Evolutionary conservation across 257 asterid genomes (phyloP), one percentile per base, ranked within the genome.

Genomic region (Jaltomata sinuosa): DNA sequence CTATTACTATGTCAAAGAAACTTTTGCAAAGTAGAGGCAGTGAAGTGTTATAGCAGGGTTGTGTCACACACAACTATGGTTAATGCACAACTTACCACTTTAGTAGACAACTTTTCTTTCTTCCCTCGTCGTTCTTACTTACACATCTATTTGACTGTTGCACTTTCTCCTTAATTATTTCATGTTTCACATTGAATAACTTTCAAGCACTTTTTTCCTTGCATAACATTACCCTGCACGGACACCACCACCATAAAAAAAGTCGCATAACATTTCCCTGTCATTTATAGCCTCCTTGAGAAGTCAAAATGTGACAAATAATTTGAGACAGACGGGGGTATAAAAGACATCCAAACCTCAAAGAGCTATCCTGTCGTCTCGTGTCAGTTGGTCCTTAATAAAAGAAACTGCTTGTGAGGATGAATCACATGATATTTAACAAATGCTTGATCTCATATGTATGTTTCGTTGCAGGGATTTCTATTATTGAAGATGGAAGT

Each of bases 401-500:
- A 47, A 76, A 47, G 8, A 25, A 47, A 47, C 9, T 76, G 25
- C 59, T 74, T 25, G 40, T 25, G 61, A 8, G 11, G 81, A 76
- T 76, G 61, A 76, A 27, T 47, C 5, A 1, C 40, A 18, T 2
- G 38, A 25, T 29, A 47, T 74, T 74, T 74, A 8, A 74, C 81
- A 74, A 76, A 47, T 27, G 62, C 18, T 76, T 76, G 40, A 47
- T 76, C 25, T 76, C 81, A 47, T 47, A 27, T 16, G 15, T 21
- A 77, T 27, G 27, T 69, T 79, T 27, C 68, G 14, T 82, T 87
- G 59, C 86, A 96, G 99, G 99, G 68, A 87, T 97, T 87, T 83
- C 93, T 45, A 84, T 94, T 81, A 21, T 93, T 36, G 98, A 95
- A 31, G 85, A 94, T 27, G 91, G 85, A 11, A 83, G 90, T 54